A percentile compares a stretch with the other conserved stretches of the same genome.
These are phyloP conservation scores for Corymbia maculata DNA, from an alignment of 345 rosid species.

Conservation along the genomic window DNA sequence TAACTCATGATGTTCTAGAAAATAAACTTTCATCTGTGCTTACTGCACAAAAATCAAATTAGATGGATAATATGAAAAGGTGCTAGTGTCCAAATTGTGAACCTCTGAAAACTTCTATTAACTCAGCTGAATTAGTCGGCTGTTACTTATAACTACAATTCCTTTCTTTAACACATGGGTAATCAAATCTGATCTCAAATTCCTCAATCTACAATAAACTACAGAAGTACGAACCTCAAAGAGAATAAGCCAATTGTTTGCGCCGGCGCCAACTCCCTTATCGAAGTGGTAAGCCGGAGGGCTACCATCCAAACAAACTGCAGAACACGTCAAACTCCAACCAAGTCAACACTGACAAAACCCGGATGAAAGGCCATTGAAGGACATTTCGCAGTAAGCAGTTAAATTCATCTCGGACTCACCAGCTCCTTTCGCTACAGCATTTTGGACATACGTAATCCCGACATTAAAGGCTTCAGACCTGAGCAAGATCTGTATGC, in stretches of 20 bases:
- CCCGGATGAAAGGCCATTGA: neutral
- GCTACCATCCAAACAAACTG: constrained; percentile 97
- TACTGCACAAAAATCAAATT: neutral
- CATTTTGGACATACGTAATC: constrained; percentile 54
- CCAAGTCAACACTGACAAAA: neutral
- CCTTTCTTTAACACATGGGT: neutral
- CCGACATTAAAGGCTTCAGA: constrained; percentile 34
- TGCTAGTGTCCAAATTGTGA: neutral
- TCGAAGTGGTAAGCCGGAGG: constrained; percentile 88
- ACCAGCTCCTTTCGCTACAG: constrained; percentile 88
- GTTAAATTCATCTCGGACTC: neutral
- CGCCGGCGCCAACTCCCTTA: constrained; percentile 71
- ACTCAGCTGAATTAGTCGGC: neutral
- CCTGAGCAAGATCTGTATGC: constrained; percentile 21
- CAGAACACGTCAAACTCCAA: neutral
- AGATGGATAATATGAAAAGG: neutral
- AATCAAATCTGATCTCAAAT: neutral
- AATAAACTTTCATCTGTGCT: neutral
- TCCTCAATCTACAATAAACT: neutral
- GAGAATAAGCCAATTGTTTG: constrained; percentile 74
- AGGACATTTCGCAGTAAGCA: neutral
- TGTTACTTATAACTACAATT: neutral
- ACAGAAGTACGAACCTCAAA: constrained; percentile 50
- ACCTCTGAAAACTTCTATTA: neutral
- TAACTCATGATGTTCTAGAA: neutral